Conservation (phyloP, 495 filamentous ascomycete species). For the Aspergillus carlsbadensis region DNA sequence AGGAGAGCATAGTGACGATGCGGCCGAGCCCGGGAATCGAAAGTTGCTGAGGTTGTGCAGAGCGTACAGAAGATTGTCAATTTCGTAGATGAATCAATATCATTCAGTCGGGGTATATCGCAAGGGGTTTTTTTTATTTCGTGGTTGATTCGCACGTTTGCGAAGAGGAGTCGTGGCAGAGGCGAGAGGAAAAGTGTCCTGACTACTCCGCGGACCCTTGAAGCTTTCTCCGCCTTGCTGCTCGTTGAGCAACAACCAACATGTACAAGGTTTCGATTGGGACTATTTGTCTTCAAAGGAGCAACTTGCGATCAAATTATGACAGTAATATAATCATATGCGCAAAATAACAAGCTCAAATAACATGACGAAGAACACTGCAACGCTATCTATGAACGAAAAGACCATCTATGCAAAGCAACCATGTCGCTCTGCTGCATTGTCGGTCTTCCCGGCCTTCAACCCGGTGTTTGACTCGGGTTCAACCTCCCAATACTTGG, state of each 20-base stretch:
- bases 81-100: too few relatives aligned
- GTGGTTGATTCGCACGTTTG: neutral
- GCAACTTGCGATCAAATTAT: too few relatives aligned
- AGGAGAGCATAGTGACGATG: slow-evolving; percentile 64
- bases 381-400: neutral
- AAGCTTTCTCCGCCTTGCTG: slow-evolving; percentile 4
- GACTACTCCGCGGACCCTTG: slow-evolving; percentile 6
- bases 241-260: slow-evolving; percentile 32
- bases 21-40: neutral
- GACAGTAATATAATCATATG: too few relatives aligned
- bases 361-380: neutral
- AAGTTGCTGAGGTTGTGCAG: slow-evolving; percentile 25
- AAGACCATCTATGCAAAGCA: neutral
- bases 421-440: neutral
- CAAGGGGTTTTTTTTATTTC: too few relatives aligned
- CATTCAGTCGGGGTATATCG: too few relatives aligned
- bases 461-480: neutral
- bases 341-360: neutral
- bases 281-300: too few relatives aligned
- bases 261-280: too few relatives aligned
- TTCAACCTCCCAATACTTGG: slow-evolving; percentile 53
- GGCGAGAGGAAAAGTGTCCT: slow-evolving; percentile 8
- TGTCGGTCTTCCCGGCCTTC: neutral
- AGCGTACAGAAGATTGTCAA: slow-evolving; percentile 3
- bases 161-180: slow-evolving; percentile 4